phyloP scores from a whole-genome alignment of 176 grass and related monocot species.

The Melocanna baccifera region DNA sequence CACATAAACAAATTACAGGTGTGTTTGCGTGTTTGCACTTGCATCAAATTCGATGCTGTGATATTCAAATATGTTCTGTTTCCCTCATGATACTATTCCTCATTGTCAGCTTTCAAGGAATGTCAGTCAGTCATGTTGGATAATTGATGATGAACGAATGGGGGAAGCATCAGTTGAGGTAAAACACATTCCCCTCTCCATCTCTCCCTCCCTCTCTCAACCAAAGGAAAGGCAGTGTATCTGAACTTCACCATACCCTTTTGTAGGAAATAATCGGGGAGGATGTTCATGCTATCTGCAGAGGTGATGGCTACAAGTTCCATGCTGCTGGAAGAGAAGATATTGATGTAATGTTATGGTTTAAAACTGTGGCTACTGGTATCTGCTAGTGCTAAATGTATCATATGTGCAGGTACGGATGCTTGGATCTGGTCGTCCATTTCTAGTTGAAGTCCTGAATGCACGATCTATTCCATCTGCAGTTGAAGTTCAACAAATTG shows the following conservation, averaged over 20 bases:
- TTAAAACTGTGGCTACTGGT: constrained; percentile 10
- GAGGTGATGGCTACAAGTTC: constrained; percentile 82
- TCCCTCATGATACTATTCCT: background rate
- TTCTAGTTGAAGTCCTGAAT: constrained; percentile 84
- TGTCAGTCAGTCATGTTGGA: constrained; percentile 96
- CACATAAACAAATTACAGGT: background rate
- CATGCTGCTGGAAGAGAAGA: constrained; percentile 98
- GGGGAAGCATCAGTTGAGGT: constrained; percentile 98
- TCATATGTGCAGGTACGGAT: constrained; percentile 68
- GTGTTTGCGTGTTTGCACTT: background rate
- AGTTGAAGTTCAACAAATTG: constrained; percentile 66
- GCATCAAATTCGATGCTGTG: constrained; percentile 11
- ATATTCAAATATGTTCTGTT: background rate
- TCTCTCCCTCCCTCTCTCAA: background rate
- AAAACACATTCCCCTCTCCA: background rate
- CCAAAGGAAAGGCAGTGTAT: constrained; percentile 5
- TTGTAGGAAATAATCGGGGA: constrained; percentile 85
- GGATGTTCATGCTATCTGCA: constrained; percentile 51
- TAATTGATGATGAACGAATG: constrained; percentile 99
- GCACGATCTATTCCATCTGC: constrained; percentile 59
- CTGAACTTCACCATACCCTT: constrained; percentile 9
- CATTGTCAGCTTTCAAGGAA: constrained; percentile 77
- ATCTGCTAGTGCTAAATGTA: constrained; percentile 27
- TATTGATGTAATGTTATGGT: constrained; percentile 74
- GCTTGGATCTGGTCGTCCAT: constrained; percentile 96